phyloP scores from a whole-genome alignment of 1,284 basidiomycete species.

The Apiotrichum laibachii region DNA sequence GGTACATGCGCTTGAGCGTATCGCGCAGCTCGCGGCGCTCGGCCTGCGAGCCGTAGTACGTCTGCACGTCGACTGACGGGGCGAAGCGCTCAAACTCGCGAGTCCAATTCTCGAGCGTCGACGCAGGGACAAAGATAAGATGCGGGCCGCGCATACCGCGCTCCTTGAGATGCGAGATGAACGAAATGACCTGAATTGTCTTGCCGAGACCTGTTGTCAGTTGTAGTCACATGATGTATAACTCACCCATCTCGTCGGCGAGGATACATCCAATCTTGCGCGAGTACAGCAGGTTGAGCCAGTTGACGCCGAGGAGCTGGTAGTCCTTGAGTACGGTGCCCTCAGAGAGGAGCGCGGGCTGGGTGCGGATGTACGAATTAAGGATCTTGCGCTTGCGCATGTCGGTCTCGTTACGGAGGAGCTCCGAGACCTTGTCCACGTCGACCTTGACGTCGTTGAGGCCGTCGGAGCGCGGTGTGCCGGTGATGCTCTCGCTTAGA shows the following conservation, averaged over 20 bases:
- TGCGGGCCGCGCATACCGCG: slow-evolving; percentile 76
- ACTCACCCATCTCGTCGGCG: slow-evolving; percentile 91
- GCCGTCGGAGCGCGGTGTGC: slow-evolving; percentile 43
- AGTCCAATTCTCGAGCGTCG: slow-evolving; percentile 97
- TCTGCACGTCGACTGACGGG: slow-evolving; percentile 75
- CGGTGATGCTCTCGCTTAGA: slow-evolving; percentile 38
- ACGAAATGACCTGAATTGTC: slow-evolving; percentile 86
- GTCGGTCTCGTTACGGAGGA: slow-evolving; percentile 42
- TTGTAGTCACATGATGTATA: not conserved
- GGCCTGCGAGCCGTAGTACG: slow-evolving; percentile 90
- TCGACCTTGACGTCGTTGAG: slow-evolving; percentile 50
- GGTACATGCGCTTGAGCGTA: slow-evolving; percentile 59
- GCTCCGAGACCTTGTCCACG: slow-evolving; percentile 45
- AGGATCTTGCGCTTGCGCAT: slow-evolving; percentile 46
- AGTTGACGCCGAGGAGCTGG: slow-evolving; percentile 95
- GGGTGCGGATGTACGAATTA: slow-evolving; percentile 60
- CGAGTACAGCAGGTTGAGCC: slow-evolving; percentile 84
- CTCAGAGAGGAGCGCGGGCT: slow-evolving; percentile 69
- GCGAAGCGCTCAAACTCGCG: slow-evolving; percentile 92
- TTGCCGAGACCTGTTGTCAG: slow-evolving; percentile 77
- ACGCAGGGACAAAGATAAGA: slow-evolving; percentile 91
- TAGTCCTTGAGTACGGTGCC: slow-evolving; percentile 88
- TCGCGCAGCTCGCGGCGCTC: slow-evolving; percentile 77
- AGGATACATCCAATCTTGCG: slow-evolving; percentile 87
- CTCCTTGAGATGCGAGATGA: slow-evolving; percentile 85